Evolutionary conservation across 2,329 filamentous ascomycete genomes (phyloP), one percentile per base, ranked within the genome.

Genomic region (Xylaria sp.): DNA sequence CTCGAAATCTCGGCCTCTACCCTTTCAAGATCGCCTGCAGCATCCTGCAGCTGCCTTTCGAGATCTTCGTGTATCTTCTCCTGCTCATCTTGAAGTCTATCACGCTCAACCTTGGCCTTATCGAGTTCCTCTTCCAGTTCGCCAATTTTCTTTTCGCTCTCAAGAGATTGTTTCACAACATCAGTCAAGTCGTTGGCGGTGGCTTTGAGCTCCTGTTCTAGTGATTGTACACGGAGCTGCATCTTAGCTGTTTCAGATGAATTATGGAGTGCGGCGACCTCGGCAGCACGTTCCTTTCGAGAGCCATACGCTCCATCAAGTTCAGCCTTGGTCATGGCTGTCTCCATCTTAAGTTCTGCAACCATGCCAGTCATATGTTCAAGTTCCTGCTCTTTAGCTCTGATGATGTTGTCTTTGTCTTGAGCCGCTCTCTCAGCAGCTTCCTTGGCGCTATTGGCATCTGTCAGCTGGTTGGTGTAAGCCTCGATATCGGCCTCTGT

Each of bases 201-300:
- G n/a, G 84, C 81, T 68, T 89, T 87, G 23, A 97, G 83, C 75
- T 94, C 90, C 76, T 91, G 94, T 77, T 92, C 88, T 66, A 90
- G 81, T 69, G 81, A 81, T 56, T 84, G 82, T 25, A 88, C 80
- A 73, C 88, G 84, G 44, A 65, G 67, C 63, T 76, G 74, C 66
- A 78, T 60, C 72, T 74, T 77, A 34, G 65, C 63, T 28, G 74
- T 74, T 61, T 76, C 83, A n/a, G 81, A 81, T 65, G 80, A 83
- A 78, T 87, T 86, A 73, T 85, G 77, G 56, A 83, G 80, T 55
- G 86, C 86, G 0, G 88, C 88, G 23, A 85, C 84, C 72, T 89
- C 87, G 13, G 86, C 85, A 23, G 88, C 87, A 25, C 88, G 86
- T 79, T 90, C 84, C 67, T 86, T 84, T 68, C 87, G 85, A 66